phyloP scores from a whole-genome alignment of 768 basidiomycete genomes.

The Suillus bovinus region DNA sequence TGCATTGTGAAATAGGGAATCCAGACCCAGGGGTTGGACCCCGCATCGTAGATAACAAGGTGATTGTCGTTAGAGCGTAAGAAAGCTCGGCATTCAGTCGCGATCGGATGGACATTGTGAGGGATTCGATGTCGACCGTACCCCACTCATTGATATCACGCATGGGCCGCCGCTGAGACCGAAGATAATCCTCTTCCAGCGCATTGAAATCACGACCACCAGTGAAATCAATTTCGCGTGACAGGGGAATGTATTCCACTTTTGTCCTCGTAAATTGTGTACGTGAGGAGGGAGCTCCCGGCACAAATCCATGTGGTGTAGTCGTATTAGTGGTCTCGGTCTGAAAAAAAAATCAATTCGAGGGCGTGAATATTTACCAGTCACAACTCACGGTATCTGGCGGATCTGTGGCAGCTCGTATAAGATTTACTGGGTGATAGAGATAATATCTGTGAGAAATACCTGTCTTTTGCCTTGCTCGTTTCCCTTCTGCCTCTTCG shows the following conservation, averaged over 20 bases:
- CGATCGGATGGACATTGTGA: conserved; percentile 91
- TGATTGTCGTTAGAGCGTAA: conserved; percentile 87
- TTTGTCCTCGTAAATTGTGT: conserved; percentile 67
- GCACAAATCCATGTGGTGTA: conserved; percentile 25
- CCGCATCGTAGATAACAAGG: conserved; percentile 77
- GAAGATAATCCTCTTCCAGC: conserved; percentile 61
- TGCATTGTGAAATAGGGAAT: conserved; percentile 74
- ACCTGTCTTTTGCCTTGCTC: conserved; percentile 75
- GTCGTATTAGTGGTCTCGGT: not conserved
- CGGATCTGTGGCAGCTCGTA: conserved; percentile 44
- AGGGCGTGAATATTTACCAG: conserved; percentile 11
- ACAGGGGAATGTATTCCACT: conserved; percentile 85
- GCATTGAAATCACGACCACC: conserved; percentile 80
- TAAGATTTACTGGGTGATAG: conserved; percentile 23
- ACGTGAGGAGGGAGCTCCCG: conserved; percentile 39
- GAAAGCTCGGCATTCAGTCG: conserved; percentile 82
- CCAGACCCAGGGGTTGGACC: conserved; percentile 56
- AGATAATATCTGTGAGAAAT: conserved; percentile 23
- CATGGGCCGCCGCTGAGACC: conserved; percentile 53
- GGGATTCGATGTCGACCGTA: conserved; percentile 84
- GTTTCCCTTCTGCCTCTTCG: conserved; percentile 67
- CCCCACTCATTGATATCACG: conserved; percentile 87
- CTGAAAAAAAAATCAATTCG: conserved; percentile 7
- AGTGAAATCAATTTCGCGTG: conserved; percentile 69
- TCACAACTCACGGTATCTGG: conserved; percentile 46